Conservation (phyloP, 805 yeast genomes). For the Metschnikowia anglica region DNA sequence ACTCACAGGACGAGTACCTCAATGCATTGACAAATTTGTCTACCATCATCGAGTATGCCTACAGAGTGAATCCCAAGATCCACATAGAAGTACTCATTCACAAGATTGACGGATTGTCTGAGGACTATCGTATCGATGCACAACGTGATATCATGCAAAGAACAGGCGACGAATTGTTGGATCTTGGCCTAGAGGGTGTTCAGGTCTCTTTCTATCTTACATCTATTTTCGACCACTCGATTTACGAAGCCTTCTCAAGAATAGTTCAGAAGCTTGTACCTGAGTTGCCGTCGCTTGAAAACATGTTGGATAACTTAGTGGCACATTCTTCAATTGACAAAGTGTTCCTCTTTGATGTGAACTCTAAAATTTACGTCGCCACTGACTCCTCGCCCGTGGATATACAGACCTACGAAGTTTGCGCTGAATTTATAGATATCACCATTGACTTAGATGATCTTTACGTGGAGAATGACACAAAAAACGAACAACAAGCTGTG, state of each 20-base stretch:
- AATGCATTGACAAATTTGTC: slow-evolving; percentile 88
- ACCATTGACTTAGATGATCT: slow-evolving; percentile 82
- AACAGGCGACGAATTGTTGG: slow-evolving; percentile 88
- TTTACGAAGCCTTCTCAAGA: slow-evolving; percentile 91
- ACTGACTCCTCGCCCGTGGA: slow-evolving; percentile 96
- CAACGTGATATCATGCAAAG: slow-evolving; percentile 96
- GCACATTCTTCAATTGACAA: slow-evolving; percentile 90
- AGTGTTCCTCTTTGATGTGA: slow-evolving; percentile 87
- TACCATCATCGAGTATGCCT: slow-evolving; percentile 83
- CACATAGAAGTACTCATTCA: slow-evolving; percentile 93
- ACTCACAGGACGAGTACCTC: slow-evolving; percentile 91
- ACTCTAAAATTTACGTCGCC: slow-evolving; percentile 91
- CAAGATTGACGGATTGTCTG: slow-evolving; percentile 92
- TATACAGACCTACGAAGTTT: slow-evolving; percentile 91
- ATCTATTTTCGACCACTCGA: slow-evolving; percentile 91
- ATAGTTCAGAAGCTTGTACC: slow-evolving; percentile 89
- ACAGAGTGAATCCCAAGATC: slow-evolving; percentile 76
- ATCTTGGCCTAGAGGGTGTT: slow-evolving; percentile 86
- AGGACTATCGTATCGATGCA: slow-evolving; percentile 90
- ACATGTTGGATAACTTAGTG: slow-evolving; percentile 81
- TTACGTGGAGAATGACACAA: slow-evolving; percentile 37
- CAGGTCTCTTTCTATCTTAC: slow-evolving; percentile 90
- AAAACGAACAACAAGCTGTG: slow-evolving; percentile 9
- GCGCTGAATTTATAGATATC: slow-evolving; percentile 95
- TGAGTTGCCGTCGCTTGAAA: slow-evolving; percentile 84